Base-by-base conservation (phyloP, 345 rosid species). In the Hirschfeldia incana region DNA sequence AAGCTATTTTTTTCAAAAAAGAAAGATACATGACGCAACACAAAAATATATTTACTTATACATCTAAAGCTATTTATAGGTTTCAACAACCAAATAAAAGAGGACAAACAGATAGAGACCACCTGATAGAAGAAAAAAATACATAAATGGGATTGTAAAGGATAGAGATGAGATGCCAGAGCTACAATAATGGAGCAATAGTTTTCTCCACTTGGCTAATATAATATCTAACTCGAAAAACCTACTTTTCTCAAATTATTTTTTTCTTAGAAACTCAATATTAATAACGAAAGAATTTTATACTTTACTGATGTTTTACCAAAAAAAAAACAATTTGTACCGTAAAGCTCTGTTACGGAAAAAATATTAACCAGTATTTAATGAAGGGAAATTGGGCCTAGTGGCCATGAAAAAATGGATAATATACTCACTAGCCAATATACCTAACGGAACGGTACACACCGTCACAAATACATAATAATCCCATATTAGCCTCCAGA, bases 121-220 rank as follows among this genome's bases (percentile, higher is more conserved):
- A 69, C 72, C 76, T 80, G 79, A 74, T 79, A 69, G 78, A 62
- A 74, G 74, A 5, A 51, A 5, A 21, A 72, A 66, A 72, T 10
- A 34, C 49, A 30, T n/a, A 39, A 80, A 80, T 80, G 68, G 69
- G 66, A 70, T 80, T 42, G 9, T 78, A 78, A 74, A 65, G 76
- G 76, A 75, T 69, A 64, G 70, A 75, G 67, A 80, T 80, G 83
- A 75, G 79, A 80, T 80, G 83, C 75, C 76, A 80, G n/a, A 70
- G 62, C 75, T 65, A 65, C 76, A 80, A 70, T 75, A 80, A 80
- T 75, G 83, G 76, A 65, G 76, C 76, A 75, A 57, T 65, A 65
- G 55, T 70, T 65, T 69, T 80, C 76, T 75, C 83, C 76, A 80
- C 79, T 75, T 75, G 71, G 67, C 78, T 68, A 15, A 60, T 36